These are phyloP conservation scores for Paracamarosporium sp. DNA, from an alignment of 2,329 filamentous ascomycete genomes.

Conservation along the genomic window DNA sequence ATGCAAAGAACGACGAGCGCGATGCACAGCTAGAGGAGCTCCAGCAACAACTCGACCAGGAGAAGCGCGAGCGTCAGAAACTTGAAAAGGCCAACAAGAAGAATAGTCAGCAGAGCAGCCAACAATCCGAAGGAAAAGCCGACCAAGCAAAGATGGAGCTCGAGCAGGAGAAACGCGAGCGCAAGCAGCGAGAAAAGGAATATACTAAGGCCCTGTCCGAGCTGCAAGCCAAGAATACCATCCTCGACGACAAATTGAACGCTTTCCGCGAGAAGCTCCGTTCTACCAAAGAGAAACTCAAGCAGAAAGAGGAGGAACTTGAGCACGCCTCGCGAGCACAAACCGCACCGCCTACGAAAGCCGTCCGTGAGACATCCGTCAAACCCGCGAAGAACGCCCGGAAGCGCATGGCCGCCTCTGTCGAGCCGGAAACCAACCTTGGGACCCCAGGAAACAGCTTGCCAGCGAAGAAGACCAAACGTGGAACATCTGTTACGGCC, in stretches of 20 bases:
- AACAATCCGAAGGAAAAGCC: constrained; percentile 51
- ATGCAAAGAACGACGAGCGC: constrained; percentile 41
- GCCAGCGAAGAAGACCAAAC: constrained; percentile 54
- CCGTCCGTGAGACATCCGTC: constrained; percentile 34
- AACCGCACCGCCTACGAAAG: constrained; percentile 38
- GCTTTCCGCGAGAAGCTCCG: constrained; percentile 74
- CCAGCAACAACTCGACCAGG: constrained; percentile 50
- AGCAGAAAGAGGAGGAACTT: constrained; percentile 64
- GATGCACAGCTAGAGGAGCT: constrained; percentile 41
- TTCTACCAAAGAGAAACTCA: constrained; percentile 74
- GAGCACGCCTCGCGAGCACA: constrained; percentile 53
- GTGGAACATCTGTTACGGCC: constrained; percentile 60
- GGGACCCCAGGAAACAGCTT: constrained; percentile 58
- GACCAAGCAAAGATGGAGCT: constrained; percentile 60
- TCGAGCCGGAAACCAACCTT: constrained; percentile 56
- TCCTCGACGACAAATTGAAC: constrained; percentile 74
- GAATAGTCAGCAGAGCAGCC: constrained; percentile 47
- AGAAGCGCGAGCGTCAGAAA: constrained; percentile 42
- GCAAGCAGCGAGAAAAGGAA: constrained; percentile 60
- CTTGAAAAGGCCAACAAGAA: constrained; percentile 47
- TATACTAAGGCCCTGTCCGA: constrained; percentile 65
- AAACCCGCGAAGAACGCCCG: constrained; percentile 49
- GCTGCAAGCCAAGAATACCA: constrained; percentile 66
- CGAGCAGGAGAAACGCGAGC: constrained; percentile 58
- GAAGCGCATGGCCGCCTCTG: constrained; percentile 51